phyloP scores from a whole-genome alignment of 257 asterid species.

The Solanum neorickii region DNA sequence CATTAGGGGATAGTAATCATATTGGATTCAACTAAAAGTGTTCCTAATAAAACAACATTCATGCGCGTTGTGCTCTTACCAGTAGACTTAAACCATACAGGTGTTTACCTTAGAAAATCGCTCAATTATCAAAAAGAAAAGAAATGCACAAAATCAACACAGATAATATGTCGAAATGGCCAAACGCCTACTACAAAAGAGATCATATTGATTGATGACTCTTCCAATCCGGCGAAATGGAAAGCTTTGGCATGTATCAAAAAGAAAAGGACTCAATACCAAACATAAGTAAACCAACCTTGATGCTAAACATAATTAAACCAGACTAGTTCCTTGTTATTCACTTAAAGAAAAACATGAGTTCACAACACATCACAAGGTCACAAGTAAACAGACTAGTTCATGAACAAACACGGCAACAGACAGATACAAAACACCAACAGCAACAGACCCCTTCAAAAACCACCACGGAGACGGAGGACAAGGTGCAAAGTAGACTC shows the following conservation, averaged over 20 bases:
- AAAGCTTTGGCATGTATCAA: neutral
- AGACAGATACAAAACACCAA: neutral
- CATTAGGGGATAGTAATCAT: too few species aligned
- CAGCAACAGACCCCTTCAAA: neutral
- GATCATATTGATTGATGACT: neutral
- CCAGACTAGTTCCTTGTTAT: neutral
- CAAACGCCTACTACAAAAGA: neutral
- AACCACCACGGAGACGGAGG: neutral
- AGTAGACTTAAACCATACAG: too few species aligned
- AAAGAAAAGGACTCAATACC: neutral
- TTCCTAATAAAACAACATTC: too few species aligned
- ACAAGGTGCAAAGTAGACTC: neutral
- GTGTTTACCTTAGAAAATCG: too few species aligned
- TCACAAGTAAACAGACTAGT: neutral
- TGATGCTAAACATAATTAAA: neutral
- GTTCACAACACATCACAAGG: neutral
- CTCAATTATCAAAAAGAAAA: too few species aligned
- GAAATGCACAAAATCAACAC: too few species aligned
- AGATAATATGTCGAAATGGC: too few species aligned
- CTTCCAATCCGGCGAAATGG: neutral
- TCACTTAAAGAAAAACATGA: neutral
- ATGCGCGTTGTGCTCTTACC: too few species aligned
- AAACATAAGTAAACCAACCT: neutral
- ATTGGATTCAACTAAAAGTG: too few species aligned
- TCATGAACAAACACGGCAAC: neutral